Evolutionary conservation across 441 rosid species (phyloP), one percentile per base, ranked within the genome.

Genomic region (Brassica balearica): DNA sequence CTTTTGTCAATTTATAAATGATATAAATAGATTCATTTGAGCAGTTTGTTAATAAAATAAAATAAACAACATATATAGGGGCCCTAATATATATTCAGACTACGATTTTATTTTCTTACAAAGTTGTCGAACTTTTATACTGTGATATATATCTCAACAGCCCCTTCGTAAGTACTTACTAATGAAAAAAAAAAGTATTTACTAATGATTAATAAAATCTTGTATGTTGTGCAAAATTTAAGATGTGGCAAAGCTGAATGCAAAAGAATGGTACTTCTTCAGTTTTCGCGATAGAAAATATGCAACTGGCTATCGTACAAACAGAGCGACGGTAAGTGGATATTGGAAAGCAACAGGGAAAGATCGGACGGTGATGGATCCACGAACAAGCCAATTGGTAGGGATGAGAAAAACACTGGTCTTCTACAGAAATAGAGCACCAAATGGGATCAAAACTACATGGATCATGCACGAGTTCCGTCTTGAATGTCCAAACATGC

Each of bases 401-500:
- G 99, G 99, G 88, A 95, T 93, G 99, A 91, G 99, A 59, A 95
- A 95, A 87, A 95, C 99, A 0, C 79, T 95, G 67, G 99, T 95
- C 19, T 93, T 95, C 82, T 92, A 95, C 79, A 79, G 82, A 59
- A 93, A 89, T 82, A 82, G 99, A 82, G 98, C 99, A 73, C 99
- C 99, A 0, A 88, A 92, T 68, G 99, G 99, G 19, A 89, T 89
- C 84, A 95, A 95, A 78, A 92, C 97, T 5, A 93, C 95, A 55
- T 95, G 99, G 99, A 95, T 95, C 74, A 95, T 93, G 99, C 99
- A 95, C 59, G 99, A 95, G 80, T 95, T 93, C 80, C 97, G 99
- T 73, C 86, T 91, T 36, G 97, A 93, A 78, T 83, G 93, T 75
- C 97, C 95, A 59, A 92, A 89, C 11, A 89, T 90, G 94, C 96